Evolutionary conservation across 768 basidiomycete genomes (phyloP).

Genomic region (Suillus paluster): DNA sequence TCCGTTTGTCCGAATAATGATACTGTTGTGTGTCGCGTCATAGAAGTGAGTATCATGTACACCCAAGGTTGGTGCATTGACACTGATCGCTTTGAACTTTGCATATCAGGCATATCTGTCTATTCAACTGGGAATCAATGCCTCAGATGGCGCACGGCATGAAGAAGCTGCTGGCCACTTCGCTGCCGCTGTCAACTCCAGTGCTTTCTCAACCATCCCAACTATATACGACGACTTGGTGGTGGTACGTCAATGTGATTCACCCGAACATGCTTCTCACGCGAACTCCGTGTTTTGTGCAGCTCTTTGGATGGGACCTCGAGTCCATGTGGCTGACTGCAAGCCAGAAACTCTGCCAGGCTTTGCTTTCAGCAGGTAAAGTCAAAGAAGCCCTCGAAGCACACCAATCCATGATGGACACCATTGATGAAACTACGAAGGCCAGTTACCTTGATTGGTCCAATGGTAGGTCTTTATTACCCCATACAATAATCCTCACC

Average conservation of each 20-base stretch:
- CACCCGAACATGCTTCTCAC: background rate
- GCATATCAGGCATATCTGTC: background rate
- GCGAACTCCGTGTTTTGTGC: background rate
- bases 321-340: background rate
- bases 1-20: background rate
- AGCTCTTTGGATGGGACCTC: background rate
- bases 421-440: background rate
- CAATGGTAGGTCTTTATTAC: background rate
- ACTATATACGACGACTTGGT: background rate
- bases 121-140: too few species aligned
- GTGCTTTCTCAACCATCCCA: background rate
- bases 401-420: background rate
- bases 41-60: background rate
- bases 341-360: background rate
- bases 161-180: too few species aligned
- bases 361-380: background rate
- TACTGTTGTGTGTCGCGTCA: too few species aligned
- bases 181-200: background rate
- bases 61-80: background rate
- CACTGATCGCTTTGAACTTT: background rate
- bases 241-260: background rate
- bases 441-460: background rate
- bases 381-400: background rate
- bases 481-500: background rate
- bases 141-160: too few species aligned